Evolutionary conservation across 768 basidiomycete species (phyloP).

Genomic region (Cantharellus cinnabarinus): DNA sequence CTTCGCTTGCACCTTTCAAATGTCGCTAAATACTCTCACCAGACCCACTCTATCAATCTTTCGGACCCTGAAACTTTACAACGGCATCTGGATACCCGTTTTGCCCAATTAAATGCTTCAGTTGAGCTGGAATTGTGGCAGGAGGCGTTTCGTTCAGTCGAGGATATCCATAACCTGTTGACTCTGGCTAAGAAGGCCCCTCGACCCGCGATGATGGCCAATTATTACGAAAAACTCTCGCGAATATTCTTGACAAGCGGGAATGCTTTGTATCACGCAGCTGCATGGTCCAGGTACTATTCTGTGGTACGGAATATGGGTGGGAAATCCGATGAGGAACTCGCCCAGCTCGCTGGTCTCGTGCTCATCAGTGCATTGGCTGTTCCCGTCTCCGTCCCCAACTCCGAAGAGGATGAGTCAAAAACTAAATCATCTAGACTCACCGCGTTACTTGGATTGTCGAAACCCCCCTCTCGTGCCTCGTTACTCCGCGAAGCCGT

Average conservation of each 20-base stretch:
- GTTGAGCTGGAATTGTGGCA: conserved; percentile 99
- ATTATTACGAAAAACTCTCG: conserved; percentile 95
- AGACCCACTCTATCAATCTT: conserved; percentile 86
- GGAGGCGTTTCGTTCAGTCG: conserved; percentile 93
- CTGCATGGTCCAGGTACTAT: conserved; percentile 82
- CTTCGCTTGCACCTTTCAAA: conserved; percentile 86
- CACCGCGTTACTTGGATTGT: conserved; percentile 66
- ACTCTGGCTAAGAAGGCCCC: conserved; percentile 86
- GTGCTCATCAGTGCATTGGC: conserved; percentile 85
- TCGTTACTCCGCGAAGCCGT: conserved; percentile 77
- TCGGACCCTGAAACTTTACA: conserved; percentile 88
- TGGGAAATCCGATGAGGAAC: conserved; percentile 57
- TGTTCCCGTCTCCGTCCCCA: conserved; percentile 55
- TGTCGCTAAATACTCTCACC: conserved; percentile 86
- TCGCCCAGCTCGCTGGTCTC: conserved; percentile 65
- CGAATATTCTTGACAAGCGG: conserved; percentile 92
- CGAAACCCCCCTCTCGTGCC: conserved; percentile 68
- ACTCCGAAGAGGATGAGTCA: conserved; percentile 27
- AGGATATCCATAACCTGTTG: conserved; percentile 91
- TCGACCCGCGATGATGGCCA: conserved; percentile 91
- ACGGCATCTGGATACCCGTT: conserved; percentile 90
- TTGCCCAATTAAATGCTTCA: conserved; percentile 87
- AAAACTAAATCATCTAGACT: conserved; percentile 59
- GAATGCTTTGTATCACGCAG: conserved; percentile 88
- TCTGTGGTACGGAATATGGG: conserved; percentile 49